Evolutionary conservation across 305 asterid species (phyloP), one percentile per base, ranked within the genome.

Genomic region (Fraxinus sp.): DNA sequence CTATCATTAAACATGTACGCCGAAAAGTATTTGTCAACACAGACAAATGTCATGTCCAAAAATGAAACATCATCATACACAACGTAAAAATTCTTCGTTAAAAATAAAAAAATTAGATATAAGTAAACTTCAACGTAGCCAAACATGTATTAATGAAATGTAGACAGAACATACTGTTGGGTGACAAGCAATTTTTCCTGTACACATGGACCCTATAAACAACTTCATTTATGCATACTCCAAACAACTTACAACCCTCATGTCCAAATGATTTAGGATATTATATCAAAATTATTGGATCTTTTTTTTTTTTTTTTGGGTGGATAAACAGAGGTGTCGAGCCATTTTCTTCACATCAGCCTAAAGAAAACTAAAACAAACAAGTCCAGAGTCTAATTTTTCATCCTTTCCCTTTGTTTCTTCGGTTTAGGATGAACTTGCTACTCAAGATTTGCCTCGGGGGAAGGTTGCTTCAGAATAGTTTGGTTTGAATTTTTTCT

Each of bases 401-500:
- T 68, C 74, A 13, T 28, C 6, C 33, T 62, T 22, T 62, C 71
- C 71, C 32, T 62, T 62, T 22, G 71, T 22, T 62, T 62, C 33
- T 62, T 62, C 33, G 16, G 33, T 62, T 8, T 22, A 24, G 71
- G 37, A 68, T 26, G 74, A 68, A 28, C 76, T 74, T 33, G 35
- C 24, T 4, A 16, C 64, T 85, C 78, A 85, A 22, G 79, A 44
- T 81, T 4, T 32, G 74, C 79, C n/a, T 78, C 87, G 4, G 88
- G 82, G 76, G 80, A 33, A 35, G 76, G 78, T 70, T 68, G 74
- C 39, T 68, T 68, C 74, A 30, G 33, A 10, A 68, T 7, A 30
- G 20, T 68, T 28, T 28, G 39, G 39, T 72, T 79, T 32, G 88
- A 83, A 26, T 83, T 35, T 62, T 85, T 86, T 90, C 77, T 84